Evolutionary conservation across 2,329 filamentous ascomycete genomes (phyloP).

Genomic region (Sordariomycetes sp.): DNA sequence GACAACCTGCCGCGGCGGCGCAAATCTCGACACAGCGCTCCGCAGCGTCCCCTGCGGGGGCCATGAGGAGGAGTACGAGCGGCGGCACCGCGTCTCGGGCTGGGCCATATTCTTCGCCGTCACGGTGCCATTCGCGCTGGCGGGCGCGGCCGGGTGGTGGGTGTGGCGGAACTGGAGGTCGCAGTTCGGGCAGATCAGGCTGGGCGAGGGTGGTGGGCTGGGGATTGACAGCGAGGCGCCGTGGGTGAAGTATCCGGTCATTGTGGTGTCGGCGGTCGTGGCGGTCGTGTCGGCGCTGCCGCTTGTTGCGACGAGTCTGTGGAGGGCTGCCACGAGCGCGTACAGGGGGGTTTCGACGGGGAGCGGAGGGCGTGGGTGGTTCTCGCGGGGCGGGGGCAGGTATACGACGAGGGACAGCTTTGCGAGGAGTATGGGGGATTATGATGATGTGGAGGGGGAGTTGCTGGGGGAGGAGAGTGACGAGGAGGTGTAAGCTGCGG

Average conservation of each 20-base stretch:
- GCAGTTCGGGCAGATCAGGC: constrained; percentile 83
- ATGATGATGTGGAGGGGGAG: constrained; percentile 92
- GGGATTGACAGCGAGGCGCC: constrained; percentile 56
- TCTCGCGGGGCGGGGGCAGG: constrained; percentile 43
- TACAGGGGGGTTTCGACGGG: constrained; percentile 36
- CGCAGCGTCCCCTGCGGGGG: constrained; percentile 49
- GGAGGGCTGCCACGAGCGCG: constrained; percentile 46
- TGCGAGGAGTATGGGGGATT: constrained; percentile 74
- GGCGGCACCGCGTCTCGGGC: constrained; percentile 55
- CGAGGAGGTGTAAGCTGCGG: constrained; percentile 50
- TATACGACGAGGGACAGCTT: constrained; percentile 89
- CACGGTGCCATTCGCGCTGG: constrained; percentile 57
- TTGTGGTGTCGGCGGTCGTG: constrained; percentile 51
- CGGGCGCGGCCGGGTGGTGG: constrained; percentile 66
- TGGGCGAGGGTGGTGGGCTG: constrained; percentile 57
- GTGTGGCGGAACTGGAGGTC: constrained; percentile 74
- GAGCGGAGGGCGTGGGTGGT: constrained; percentile 32
- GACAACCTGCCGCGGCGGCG: constrained; percentile 70
- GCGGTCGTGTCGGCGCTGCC: constrained; percentile 52
- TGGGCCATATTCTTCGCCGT: constrained; percentile 78
- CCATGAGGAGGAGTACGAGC: constrained; percentile 70
- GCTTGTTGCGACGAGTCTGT: constrained; percentile 57
- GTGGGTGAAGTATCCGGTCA: constrained; percentile 73
- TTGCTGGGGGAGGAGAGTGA: constrained; percentile 87
- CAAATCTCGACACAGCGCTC: constrained; percentile 57